Evolutionary conservation across 148 eudicot genomes (phyloP).

Genomic region (Nepenthes gracilis): DNA sequence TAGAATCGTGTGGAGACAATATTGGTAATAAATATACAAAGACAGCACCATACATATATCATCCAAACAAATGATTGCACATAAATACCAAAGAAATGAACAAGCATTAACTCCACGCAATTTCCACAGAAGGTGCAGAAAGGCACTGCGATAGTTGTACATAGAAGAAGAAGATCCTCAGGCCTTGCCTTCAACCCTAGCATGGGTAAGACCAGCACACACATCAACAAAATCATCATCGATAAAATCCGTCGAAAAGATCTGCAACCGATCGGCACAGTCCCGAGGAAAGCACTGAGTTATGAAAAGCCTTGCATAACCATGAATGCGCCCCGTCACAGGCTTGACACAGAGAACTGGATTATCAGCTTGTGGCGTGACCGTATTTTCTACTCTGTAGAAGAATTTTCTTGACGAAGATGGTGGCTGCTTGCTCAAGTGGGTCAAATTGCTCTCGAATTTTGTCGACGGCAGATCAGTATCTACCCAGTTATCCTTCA

Average conservation of each 20-base stretch:
- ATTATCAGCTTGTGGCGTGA: constrained; percentile 86
- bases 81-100: too few relatives aligned
- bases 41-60: too few relatives aligned
- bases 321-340: constrained; percentile 69
- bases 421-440: constrained; percentile 57
- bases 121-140: too few relatives aligned
- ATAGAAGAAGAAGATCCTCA: constrained; percentile 3
- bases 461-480: constrained; percentile 81
- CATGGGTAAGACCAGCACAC: constrained; percentile 63
- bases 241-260: constrained; percentile 79
- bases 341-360: constrained; percentile 76
- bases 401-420: constrained; percentile 45
- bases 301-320: constrained; percentile 64
- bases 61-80: too few relatives aligned
- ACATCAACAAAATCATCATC: constrained; percentile 89
- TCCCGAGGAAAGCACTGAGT: constrained; percentile 46
- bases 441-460: constrained; percentile 77
- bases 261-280: constrained; percentile 56
- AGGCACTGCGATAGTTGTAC: too few relatives aligned
- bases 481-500: constrained; percentile 89
- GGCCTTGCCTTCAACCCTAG: constrained; percentile 57
- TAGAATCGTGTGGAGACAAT: too few relatives aligned
- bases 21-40: too few relatives aligned
- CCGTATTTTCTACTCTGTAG: constrained; percentile 88
- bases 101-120: too few relatives aligned